These are phyloP conservation scores for Antrodiella citrinella DNA, from an alignment of 768 basidiomycete genomes.

Conservation along the genomic window DNA sequence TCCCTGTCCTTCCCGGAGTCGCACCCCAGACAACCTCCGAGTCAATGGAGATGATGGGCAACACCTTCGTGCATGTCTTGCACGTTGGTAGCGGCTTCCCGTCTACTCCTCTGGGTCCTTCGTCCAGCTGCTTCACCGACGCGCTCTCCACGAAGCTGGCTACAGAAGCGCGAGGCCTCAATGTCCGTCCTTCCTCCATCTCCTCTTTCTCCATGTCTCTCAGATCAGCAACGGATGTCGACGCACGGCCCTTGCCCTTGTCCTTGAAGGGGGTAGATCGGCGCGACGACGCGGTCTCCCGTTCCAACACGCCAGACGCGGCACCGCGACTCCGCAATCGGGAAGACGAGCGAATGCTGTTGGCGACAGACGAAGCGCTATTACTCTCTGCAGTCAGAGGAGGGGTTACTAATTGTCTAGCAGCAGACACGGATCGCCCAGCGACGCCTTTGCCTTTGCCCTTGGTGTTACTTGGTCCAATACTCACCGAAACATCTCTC, in stretches of 20 bases:
- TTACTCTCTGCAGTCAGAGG: conserved; percentile 37
- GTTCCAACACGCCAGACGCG: conserved; percentile 11
- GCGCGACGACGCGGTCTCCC: conserved; percentile 1
- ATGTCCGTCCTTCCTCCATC: conserved; percentile 16
- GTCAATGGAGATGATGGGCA: conserved; percentile 73
- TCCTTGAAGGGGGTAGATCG: conserved; percentile 13
- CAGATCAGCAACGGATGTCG: conserved; percentile 9
- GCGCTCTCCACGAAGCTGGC: conserved; percentile 8
- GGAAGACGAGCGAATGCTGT: conserved; percentile 17
- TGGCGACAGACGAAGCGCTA: conserved; percentile 26
- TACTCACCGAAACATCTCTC: conserved; percentile 18
- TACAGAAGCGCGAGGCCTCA: conserved; percentile 14
- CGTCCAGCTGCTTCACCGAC: conserved; percentile 17
- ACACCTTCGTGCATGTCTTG: conserved; percentile 57
- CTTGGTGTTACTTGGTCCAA: no score
- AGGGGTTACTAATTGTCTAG: conserved; percentile 38
- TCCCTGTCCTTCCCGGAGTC: conserved; percentile 50
- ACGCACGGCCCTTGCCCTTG: conserved; percentile 14
- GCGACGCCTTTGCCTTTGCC: conserved; percentile 4
- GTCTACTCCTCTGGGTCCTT: conserved; percentile 49
- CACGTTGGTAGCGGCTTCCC: conserved; percentile 67
- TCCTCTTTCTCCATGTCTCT: conserved; percentile 13
- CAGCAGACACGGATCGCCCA: conserved; percentile 10
- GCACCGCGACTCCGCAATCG: conserved; percentile 17
- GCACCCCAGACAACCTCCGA: conserved; percentile 71